Evolutionary conservation across 768 basidiomycete species (phyloP).

Genomic region (Dentipellis sp.): DNA sequence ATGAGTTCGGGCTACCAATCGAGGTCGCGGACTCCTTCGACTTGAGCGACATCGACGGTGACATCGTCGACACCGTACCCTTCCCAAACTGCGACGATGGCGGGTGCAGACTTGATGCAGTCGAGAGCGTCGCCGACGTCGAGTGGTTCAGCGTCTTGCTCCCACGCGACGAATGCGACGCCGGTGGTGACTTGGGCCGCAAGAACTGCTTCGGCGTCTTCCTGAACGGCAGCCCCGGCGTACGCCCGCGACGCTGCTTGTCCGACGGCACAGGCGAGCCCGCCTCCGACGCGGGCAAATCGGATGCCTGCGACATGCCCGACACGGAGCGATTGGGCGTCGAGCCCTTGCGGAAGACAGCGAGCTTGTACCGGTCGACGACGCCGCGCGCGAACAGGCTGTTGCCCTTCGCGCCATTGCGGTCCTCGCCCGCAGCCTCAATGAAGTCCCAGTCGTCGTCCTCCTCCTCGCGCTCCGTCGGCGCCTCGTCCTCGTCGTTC

Average conservation of each 20-base stretch:
- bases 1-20: constrained; percentile 59
- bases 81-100: constrained; percentile 50
- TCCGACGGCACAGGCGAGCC: constrained; percentile 39
- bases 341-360: constrained; percentile 79
- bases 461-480: constrained; percentile 43
- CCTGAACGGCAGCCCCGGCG: constrained; percentile 60
- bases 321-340: constrained; percentile 51
- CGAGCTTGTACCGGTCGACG: constrained; percentile 77
- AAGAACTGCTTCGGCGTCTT: constrained; percentile 68
- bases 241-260: constrained; percentile 54
- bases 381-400: constrained; percentile 89
- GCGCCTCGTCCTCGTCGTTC: constrained; percentile 32
- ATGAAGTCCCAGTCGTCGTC: constrained; percentile 93
- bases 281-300: constrained; percentile 27
- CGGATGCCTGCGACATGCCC: constrained; percentile 48
- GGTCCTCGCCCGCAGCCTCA: constrained; percentile 66
- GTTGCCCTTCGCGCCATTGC: constrained; percentile 69
- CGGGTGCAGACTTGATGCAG: constrained; percentile 40
- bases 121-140: constrained; percentile 38
- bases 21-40: constrained; percentile 76
- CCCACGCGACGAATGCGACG: constrained; percentile 39
- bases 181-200: constrained; percentile 57
- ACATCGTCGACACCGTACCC: constrained; percentile 30
- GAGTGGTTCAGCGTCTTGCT: constrained; percentile 33
- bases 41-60: constrained; percentile 70